Evolutionary conservation across 208 protist genomes (phyloP), one percentile per base, ranked within the genome.

Genomic region (Leishmania major): DNA sequence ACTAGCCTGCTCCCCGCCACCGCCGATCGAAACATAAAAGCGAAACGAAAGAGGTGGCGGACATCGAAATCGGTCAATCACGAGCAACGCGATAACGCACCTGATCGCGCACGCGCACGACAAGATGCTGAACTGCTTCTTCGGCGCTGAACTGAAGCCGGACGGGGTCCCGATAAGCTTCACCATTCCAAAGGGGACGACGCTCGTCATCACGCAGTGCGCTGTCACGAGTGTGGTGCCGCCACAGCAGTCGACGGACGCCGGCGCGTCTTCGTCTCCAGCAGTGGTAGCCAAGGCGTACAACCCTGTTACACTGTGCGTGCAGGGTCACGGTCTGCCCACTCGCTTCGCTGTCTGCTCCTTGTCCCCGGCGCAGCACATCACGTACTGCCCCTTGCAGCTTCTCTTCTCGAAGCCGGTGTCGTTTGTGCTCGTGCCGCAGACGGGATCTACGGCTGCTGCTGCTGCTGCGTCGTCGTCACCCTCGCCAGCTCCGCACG

Each of bases 111-210:
- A 57, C 73, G 22, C 53, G 15, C 25, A n/a, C 15, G 37, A 17
- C 5, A 17, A 28, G 8, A 95, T 95, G 91, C 76, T 97, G 66
- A 92, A 94, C 84, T 97, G 94, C 82, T 97, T 97, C 81, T 97
- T 97, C 74, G 94, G 94, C 5, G 59, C 92, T 5, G 88, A 94
- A 78, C 55, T 97, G 67, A 83, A 86, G 60, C 82, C 91, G 22
- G 90, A 95, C 59, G 90, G 88, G 19, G 84, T 87, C 22, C 70
- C 92, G n/a, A 62, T 92, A n/a, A 94, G 84, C 70, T 92, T 93
- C 19, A 72, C 88, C 6, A 85, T 96, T 4, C 94, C 94, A 0
- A 84, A 91, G 15, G 76, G 89, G 0, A 87, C 85, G 51, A 85
- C 82, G 3, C 88, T 97, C 7, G 89, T 97, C 62, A 88, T 97